A percentile compares a stretch with the other conserved stretches of the same genome.
These are phyloP conservation scores for Acanthamoeba rhysodes DNA, from an alignment of 208 protist genomes.

Conservation along the genomic window DNA sequence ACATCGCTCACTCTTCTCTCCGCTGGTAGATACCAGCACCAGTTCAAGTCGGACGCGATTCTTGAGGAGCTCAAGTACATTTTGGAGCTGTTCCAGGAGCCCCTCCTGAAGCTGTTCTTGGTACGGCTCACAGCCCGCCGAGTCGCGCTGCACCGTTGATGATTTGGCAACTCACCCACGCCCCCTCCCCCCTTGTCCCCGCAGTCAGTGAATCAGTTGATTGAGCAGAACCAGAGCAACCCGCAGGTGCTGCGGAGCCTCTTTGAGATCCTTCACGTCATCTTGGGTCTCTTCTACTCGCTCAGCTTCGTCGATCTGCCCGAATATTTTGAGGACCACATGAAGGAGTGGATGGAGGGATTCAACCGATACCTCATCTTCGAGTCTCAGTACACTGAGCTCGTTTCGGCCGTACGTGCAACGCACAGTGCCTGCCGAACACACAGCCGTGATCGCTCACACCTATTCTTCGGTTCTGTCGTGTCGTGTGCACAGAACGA, in stretches of 20 bases:
- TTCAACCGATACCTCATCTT: slow-evolving; percentile 81
- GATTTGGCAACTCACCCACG: no score
- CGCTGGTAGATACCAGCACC: slow-evolving; percentile 58
- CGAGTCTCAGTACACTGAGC: slow-evolving; percentile 70
- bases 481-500: slow-evolving; percentile 89
- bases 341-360: slow-evolving; percentile 89
- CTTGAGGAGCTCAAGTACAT: slow-evolving; percentile 86
- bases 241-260: neutral
- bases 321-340: slow-evolving; percentile 95
- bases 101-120: slow-evolving; percentile 83
- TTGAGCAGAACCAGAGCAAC: slow-evolving; percentile 57
- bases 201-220: slow-evolving; percentile 16
- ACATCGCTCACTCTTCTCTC: neutral
- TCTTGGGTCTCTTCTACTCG: slow-evolving; percentile 84
- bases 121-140: neutral
- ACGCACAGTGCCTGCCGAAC: neutral
- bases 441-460: neutral
- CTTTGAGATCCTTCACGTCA: slow-evolving; percentile 53
- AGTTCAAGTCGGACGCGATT: slow-evolving; percentile 79
- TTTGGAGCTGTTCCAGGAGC: slow-evolving; percentile 81
- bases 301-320: slow-evolving; percentile 94
- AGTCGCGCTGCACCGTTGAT: neutral
- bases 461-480: slow-evolving; percentile 17
- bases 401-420: slow-evolving; percentile 12
- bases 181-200: no score